These are phyloP conservation scores for Chloranthus sessilifolius DNA, from an alignment of 164 flowering plant species.

Conservation along the genomic window DNA sequence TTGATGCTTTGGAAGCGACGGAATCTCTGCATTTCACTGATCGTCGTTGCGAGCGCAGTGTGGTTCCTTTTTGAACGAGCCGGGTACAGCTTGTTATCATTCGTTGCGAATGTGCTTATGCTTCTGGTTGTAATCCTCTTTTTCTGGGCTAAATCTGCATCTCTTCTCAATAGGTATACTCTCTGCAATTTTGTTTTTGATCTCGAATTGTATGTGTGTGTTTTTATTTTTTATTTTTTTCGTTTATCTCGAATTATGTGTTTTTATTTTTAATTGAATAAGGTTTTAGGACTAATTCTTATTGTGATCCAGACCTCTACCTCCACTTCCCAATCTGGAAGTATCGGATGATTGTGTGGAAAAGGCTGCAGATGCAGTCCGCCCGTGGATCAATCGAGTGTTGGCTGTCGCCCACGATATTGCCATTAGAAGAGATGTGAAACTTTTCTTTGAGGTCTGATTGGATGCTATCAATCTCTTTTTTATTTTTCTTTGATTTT, in stretches of 20 bases:
- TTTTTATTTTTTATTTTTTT: not conserved
- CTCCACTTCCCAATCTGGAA: conserved; percentile 81
- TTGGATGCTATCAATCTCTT: not conserved
- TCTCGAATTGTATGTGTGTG: not conserved
- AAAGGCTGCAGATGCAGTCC: conserved; percentile 36
- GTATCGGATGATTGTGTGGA: conserved; percentile 51
- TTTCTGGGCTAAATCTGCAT: conserved; percentile 84
- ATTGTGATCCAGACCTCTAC: conserved; percentile 59
- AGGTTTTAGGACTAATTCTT: not conserved
- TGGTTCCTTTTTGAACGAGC: conserved; percentile 71
- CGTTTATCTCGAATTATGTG: not conserved
- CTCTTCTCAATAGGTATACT: conserved; percentile 65
- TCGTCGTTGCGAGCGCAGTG: conserved; percentile 37
- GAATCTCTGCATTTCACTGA: conserved; percentile 25
- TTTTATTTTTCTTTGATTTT: not conserved
- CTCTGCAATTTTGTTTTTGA: not conserved
- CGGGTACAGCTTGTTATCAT: conserved; percentile 52
- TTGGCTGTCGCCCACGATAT: conserved; percentile 63
- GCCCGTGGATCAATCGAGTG: conserved; percentile 41
- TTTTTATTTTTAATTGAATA: not conserved
- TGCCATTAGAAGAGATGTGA: conserved; percentile 50
- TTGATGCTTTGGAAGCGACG: conserved; percentile 66
- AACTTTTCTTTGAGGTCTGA: conserved; percentile 54
- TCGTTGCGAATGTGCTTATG: conserved; percentile 56
- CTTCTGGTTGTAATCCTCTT: conserved; percentile 66